Conservation (phyloP, 306 rosid species). For the Pyrus communis region DNA sequence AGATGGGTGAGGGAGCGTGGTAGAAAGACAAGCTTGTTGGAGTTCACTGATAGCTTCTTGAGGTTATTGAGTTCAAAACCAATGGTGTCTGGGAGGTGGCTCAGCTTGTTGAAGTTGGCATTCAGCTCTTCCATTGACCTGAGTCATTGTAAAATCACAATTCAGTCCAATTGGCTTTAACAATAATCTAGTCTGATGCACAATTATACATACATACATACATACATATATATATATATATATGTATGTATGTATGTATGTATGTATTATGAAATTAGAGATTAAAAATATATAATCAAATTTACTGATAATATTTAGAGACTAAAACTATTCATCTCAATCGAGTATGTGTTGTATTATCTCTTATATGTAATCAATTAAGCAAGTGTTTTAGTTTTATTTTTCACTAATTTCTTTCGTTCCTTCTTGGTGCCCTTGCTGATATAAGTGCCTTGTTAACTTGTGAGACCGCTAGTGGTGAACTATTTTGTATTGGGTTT, state of each 20-base stretch:
- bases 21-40: slow-evolving; percentile 59
- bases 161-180: neutral
- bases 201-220: too few relatives aligned
- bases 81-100: slow-evolving; percentile 48
- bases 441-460: neutral
- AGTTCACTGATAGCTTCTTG: slow-evolving; percentile 66
- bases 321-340: too few relatives aligned
- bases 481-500: neutral
- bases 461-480: neutral
- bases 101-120: slow-evolving; percentile 80
- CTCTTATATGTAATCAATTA: too few relatives aligned
- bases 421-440: neutral
- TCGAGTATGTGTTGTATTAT: neutral
- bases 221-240: too few relatives aligned
- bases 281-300: too few relatives aligned
- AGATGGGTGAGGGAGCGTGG: slow-evolving; percentile 62
- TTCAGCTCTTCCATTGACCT: slow-evolving; percentile 75
- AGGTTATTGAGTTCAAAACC: slow-evolving; percentile 60
- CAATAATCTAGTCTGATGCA: neutral
- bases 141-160: neutral
- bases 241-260: too few relatives aligned
- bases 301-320: too few relatives aligned
- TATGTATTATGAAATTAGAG: too few relatives aligned
- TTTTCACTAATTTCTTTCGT: neutral
- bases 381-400: too few relatives aligned